phyloP scores from a whole-genome alignment of 139 green algal genomes.

The Chlamydomonas sphaeroides region DNA sequence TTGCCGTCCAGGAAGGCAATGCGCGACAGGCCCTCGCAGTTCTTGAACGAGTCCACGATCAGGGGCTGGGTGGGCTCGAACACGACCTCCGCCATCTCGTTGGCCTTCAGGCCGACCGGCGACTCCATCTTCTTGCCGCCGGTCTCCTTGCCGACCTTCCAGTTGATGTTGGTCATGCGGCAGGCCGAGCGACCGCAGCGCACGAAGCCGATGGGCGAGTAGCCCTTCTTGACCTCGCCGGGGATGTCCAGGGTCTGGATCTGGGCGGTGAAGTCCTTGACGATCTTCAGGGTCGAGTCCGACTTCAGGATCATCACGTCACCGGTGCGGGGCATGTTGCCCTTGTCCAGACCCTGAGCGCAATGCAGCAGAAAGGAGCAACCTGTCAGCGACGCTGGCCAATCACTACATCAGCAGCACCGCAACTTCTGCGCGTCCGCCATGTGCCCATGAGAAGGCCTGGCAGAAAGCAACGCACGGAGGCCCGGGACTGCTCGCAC shows the following conservation, averaged over 20 bases:
- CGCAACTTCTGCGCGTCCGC: too few species aligned
- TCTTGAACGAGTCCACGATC: conserved; percentile 93
- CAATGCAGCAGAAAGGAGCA: too few species aligned
- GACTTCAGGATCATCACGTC: conserved; percentile 95
- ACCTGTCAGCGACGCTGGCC: too few species aligned
- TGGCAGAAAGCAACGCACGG: too few species aligned
- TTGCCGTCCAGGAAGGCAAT: conserved; percentile 96
- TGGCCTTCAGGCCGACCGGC: conserved; percentile 89
- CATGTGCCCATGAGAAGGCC: too few species aligned
- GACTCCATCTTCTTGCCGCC: conserved; percentile 93
- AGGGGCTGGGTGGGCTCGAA: conserved; percentile 90
- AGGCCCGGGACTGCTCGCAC: too few species aligned
- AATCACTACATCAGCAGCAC: too few species aligned
- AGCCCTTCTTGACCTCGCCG: conserved; percentile 91
- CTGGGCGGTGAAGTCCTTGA: conserved; percentile 88
- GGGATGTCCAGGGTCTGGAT: conserved; percentile 95
- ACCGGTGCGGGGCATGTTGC: conserved; percentile 90
- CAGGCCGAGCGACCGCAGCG: conserved; percentile 90
- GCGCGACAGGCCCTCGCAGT: conserved; percentile 92
- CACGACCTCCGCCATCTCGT: conserved; percentile 90
- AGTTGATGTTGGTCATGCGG: conserved; percentile 85
- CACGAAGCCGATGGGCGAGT: conserved; percentile 93
- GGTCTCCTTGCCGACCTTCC: conserved; percentile 96
- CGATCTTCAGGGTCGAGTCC: conserved; percentile 83
- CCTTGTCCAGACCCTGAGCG: conserved; percentile 93